A percentile compares a stretch with the other conserved stretches of the same genome.
phyloP scores from a whole-genome alignment of 129 eudicot genomes.

The Artemisia tridentata region DNA sequence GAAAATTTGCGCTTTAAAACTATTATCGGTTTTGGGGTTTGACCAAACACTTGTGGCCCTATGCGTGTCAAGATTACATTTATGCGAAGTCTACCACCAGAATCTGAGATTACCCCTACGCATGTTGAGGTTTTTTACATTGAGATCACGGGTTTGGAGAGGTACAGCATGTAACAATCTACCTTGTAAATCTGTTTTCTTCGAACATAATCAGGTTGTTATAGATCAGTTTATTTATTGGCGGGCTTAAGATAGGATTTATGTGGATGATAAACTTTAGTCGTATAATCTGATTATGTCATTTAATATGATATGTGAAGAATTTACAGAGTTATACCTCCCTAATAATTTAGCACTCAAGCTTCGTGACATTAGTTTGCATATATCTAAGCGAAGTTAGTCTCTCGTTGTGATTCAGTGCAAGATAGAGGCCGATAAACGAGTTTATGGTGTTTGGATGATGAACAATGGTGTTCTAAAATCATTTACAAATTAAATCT shows the following conservation, averaged over 20 bases:
- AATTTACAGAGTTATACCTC: neutral
- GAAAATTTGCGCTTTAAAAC: too few relatives aligned
- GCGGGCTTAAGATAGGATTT: neutral
- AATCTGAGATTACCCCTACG: neutral
- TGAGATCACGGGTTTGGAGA: too few relatives aligned
- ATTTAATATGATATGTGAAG: neutral
- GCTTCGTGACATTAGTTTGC: neutral
- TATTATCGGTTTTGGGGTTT: too few relatives aligned
- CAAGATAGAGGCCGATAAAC: neutral
- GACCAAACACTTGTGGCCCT: too few relatives aligned
- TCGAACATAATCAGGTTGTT: neutral
- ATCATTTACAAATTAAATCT: constrained; percentile 17
- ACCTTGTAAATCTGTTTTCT: too few relatives aligned
- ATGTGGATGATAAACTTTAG: neutral
- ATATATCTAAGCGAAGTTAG: constrained; percentile 19
- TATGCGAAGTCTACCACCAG: too few relatives aligned
- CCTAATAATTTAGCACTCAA: neutral
- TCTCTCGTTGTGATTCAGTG: neutral
- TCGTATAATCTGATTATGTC: neutral
- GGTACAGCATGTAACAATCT: too few relatives aligned
- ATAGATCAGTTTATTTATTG: neutral
- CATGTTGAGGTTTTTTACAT: too few relatives aligned
- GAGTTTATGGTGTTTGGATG: neutral
- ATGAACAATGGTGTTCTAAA: constrained; percentile 29
- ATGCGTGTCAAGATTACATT: too few relatives aligned